Evolutionary conservation across 208 protist species (phyloP).

Genomic region (Kentomonas sorsogonicus): DNA sequence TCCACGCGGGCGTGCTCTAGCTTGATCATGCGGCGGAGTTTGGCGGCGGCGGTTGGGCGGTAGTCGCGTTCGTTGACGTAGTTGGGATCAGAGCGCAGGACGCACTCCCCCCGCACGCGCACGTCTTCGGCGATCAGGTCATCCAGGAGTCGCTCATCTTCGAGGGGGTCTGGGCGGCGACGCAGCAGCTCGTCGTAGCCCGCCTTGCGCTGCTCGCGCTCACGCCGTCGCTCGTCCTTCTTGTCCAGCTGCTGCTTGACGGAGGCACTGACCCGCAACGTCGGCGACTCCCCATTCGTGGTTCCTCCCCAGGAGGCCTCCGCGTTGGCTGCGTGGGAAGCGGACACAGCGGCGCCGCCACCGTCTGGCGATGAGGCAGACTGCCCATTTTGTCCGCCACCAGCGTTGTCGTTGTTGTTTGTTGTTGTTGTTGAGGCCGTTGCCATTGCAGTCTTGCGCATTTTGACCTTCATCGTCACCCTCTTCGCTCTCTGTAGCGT

Average conservation of each 20-base stretch:
- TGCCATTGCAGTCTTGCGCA: slow-evolving; percentile 13
- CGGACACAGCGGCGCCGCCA: neutral
- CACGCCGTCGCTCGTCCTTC: slow-evolving; percentile 74
- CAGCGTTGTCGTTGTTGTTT: neutral
- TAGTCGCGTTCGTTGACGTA: slow-evolving; percentile 58
- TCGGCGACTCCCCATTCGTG: no score
- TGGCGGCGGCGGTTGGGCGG: slow-evolving; percentile 91
- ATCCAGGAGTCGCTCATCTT: slow-evolving; percentile 70
- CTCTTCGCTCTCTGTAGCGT: slow-evolving; percentile 19
- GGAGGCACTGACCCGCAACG: slow-evolving; percentile 47
- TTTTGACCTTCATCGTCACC: slow-evolving; percentile 10
- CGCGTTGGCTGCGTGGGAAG: neutral
- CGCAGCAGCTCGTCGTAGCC: slow-evolving; percentile 61
- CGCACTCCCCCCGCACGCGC: slow-evolving; percentile 87
- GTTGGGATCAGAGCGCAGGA: slow-evolving; percentile 85
- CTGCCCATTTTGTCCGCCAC: neutral
- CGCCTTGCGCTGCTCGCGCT: slow-evolving; percentile 61
- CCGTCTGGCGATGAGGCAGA: neutral
- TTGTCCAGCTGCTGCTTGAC: slow-evolving; percentile 87
- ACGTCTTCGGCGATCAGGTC: slow-evolving; percentile 65
- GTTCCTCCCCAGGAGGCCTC: slow-evolving; percentile 8
- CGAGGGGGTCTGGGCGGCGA: slow-evolving; percentile 69
- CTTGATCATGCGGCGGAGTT: slow-evolving; percentile 89
- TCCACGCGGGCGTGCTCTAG: slow-evolving; percentile 83
- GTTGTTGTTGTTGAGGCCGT: no score